These are phyloP conservation scores for Pseudoperonospora humuli DNA, from an alignment of 352 stramenopile species.

Conservation along the genomic window DNA sequence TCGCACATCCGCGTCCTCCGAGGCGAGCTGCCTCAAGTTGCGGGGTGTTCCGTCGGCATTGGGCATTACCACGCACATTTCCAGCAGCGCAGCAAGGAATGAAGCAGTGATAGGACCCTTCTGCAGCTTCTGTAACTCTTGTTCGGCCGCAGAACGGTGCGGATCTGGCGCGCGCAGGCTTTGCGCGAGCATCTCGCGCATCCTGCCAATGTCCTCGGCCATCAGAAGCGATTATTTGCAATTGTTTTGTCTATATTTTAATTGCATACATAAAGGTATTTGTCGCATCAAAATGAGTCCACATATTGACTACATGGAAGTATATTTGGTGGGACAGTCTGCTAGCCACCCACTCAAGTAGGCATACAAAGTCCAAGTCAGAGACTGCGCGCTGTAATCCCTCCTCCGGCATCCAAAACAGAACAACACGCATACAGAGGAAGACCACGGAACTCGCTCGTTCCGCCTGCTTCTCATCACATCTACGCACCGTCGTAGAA, in stretches of 20 bases:
- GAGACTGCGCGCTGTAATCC: conserved; percentile 7
- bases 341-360: conserved; percentile 46
- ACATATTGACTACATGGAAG: conserved; percentile 5
- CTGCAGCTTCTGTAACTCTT: conserved; percentile 50
- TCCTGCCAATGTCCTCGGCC: conserved; percentile 16
- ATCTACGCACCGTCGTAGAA: conserved; percentile 22
- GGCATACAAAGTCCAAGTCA: conserved; percentile 71
- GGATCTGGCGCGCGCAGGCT: conserved; percentile 36
- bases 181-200: conserved; percentile 46
- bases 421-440: conserved; percentile 31
- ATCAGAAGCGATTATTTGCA: conserved; percentile 9
- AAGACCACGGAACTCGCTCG: conserved; percentile 26
- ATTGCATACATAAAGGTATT: too few relatives aligned
- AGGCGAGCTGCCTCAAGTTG: conserved; percentile 19
- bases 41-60: conserved; percentile 18
- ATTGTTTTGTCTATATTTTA: background rate
- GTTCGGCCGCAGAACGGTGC: conserved; percentile 39
- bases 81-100: conserved; percentile 40
- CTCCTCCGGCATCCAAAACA: conserved; percentile 26
- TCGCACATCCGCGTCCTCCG: conserved; percentile 41
- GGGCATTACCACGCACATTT: conserved; percentile 35
- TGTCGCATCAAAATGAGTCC: too few relatives aligned
- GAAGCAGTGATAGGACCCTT: conserved; percentile 17
- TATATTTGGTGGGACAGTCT: conserved; percentile 12
- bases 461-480: conserved; percentile 17